phyloP scores from a whole-genome alignment of 805 yeast genomes.

The Kuraishia molischiana region DNA sequence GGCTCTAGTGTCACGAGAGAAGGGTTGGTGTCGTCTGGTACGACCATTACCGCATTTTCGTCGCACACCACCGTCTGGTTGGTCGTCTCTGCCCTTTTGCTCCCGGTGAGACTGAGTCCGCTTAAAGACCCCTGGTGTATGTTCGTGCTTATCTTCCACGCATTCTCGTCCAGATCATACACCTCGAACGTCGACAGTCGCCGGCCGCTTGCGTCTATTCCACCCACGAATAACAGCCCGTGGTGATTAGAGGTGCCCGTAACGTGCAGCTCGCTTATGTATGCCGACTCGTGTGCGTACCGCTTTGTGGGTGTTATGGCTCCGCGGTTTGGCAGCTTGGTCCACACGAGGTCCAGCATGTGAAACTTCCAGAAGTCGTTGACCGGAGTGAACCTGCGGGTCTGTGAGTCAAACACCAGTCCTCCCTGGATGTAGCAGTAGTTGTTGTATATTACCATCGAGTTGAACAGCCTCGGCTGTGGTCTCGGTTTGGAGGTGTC shows the following conservation, averaged over 20 bases:
- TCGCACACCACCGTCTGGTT: constrained; percentile 1
- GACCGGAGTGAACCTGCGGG: constrained; percentile 30
- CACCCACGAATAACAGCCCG: constrained; percentile 48
- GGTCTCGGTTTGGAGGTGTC: constrained; percentile 19
- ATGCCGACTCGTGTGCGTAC: constrained; percentile 42
- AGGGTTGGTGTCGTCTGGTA: constrained; percentile 1
- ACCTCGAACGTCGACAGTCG: constrained; percentile 24
- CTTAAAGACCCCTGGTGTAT: neutral
- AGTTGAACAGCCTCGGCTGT: constrained; percentile 48
- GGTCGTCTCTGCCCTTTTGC: constrained; percentile 7
- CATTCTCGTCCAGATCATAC: constrained; percentile 27
- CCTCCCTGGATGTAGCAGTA: constrained; percentile 61
- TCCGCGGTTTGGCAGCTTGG: constrained; percentile 5
- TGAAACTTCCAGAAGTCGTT: constrained; percentile 68
- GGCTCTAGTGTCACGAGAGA: constrained; percentile 2
- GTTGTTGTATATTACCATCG: constrained; percentile 39
- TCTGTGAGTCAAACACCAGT: constrained; percentile 27
- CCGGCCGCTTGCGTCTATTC: constrained; percentile 27
- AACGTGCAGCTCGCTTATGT: constrained; percentile 26
- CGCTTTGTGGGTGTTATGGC: constrained; percentile 22
- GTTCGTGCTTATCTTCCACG: neutral
- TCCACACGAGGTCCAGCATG: constrained; percentile 43
- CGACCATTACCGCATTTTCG: constrained; percentile 1
- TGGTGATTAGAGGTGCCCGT: constrained; percentile 28
- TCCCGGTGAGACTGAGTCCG: constrained; percentile 8